Base-by-base conservation (phyloP, 495 filamentous ascomycete species). In the Hyaloscypha bicolor region DNA sequence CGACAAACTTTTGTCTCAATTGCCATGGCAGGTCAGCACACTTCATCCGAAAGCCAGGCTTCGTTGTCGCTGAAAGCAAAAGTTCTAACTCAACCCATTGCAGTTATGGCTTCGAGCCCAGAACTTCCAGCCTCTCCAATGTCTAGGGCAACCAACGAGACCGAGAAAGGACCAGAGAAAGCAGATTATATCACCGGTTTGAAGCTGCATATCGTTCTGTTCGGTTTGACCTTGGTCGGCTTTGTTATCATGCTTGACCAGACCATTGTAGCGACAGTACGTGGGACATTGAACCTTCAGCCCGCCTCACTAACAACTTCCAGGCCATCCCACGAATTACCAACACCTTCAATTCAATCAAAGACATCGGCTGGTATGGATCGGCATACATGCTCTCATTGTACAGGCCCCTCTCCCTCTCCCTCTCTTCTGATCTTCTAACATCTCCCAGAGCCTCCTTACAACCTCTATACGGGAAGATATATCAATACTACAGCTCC, bases 321-420 rank as follows among this genome's bases (percentile, higher is more conserved):
- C 12, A 67, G 9, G 83, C 82, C 63, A 74, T 76, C 32, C 76
- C 76, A 12, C 58, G 19, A 25, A 83, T 83, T 64, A 80, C 80
- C 4, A 72, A 70, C 60, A 75, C 80, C 11, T 81, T 82, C 64
- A 70, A 79, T n/a, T 77, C 75, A 9, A 70, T 82, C 19, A 67
- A 65, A 14, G 82, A 85, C 52, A 78, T 84, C 37, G 79, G 82
- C 35, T 87, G 83, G 85, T 87, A 87, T 63, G 80, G 77, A 1
- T 78, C 74, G 60, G 76, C 76, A 9, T 83, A 83, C 62, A 65
- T 80, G 37, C 65, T 85, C n/a, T 76, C 78, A 3, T 73, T 72
- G 48, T 76, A 76, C 51, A 81, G 0, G 77, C 65, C 42, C 51
- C 33, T 33, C 22, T 31, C 65, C 31, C 19, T 6, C 12, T 57